Evolutionary conservation across 129 eudicot genomes (phyloP).

Genomic region (Arctium minus): DNA sequence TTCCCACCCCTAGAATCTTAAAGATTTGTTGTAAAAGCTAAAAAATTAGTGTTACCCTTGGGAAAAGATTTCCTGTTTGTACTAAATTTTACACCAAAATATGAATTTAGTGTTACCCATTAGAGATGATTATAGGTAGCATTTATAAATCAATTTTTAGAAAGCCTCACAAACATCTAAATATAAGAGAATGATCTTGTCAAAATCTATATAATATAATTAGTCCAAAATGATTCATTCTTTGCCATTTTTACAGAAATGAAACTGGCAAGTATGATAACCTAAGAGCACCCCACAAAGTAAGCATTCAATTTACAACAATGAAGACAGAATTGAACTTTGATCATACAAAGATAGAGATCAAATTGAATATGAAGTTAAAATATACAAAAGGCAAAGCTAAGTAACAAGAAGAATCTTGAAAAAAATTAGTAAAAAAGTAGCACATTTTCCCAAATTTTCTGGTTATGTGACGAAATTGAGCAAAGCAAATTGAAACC

Average conservation of each 20-base stretch:
- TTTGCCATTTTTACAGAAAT: background rate
- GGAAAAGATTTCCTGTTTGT: too few species aligned
- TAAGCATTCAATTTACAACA: background rate
- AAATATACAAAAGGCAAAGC: background rate
- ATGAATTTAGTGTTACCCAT: too few species aligned
- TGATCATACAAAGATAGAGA: background rate
- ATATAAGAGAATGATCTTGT: background rate
- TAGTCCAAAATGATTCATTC: background rate
- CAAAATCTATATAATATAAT: background rate
- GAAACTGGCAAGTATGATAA: too few species aligned
- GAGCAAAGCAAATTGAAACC: background rate
- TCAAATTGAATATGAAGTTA: background rate
- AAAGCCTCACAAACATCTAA: too few species aligned
- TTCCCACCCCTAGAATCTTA: too few species aligned
- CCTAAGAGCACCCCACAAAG: background rate
- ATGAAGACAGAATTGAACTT: background rate
- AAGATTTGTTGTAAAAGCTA: too few species aligned
- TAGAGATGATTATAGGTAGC: background rate
- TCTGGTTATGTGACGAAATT: background rate
- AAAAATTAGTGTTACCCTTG: too few species aligned
- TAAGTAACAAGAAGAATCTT: background rate
- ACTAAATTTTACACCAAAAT: too few species aligned
- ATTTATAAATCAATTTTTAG: background rate
- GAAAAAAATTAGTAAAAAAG: background rate
- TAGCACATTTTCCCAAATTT: conserved; percentile 5